Conservation (phyloP, 1,284 basidiomycete genomes). For the Ceratobasidium sp. region DNA sequence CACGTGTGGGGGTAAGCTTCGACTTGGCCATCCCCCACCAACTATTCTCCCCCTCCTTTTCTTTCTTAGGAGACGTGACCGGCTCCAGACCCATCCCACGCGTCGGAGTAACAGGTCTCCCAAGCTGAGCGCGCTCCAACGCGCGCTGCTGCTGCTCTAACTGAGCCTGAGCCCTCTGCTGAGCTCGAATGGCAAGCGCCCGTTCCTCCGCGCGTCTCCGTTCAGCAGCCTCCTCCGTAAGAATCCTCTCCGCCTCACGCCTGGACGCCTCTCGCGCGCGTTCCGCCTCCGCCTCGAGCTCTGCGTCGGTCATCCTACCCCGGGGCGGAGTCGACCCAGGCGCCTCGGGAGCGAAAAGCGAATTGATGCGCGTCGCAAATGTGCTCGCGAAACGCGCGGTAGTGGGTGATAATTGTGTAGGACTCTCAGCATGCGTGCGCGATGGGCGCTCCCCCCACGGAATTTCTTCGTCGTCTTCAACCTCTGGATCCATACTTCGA, state of each 20-base stretch:
- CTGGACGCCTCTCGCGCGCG: slow-evolving; percentile 76
- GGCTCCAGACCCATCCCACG: slow-evolving; percentile 53
- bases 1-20: slow-evolving; percentile 75
- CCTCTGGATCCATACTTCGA: slow-evolving; percentile 36
- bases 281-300: slow-evolving; percentile 80
- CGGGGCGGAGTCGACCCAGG: slow-evolving; percentile 49
- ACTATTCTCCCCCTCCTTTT: slow-evolving; percentile 70
- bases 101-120: slow-evolving; percentile 54
- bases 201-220: slow-evolving; percentile 73
- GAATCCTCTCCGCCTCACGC: slow-evolving; percentile 76
- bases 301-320: slow-evolving; percentile 65
- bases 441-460: slow-evolving; percentile 22
- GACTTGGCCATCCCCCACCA: slow-evolving; percentile 55
- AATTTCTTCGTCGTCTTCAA: slow-evolving; percentile 28
- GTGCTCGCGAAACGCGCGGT: slow-evolving; percentile 74
- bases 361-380: slow-evolving; percentile 74
- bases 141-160: slow-evolving; percentile 50
- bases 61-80: slow-evolving; percentile 69
- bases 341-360: slow-evolving; percentile 62
- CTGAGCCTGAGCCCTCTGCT: slow-evolving; percentile 13
- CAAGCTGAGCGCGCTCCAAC: slow-evolving; percentile 48
- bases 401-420: slow-evolving; percentile 60
- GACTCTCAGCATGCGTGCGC: not conserved
- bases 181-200: slow-evolving; percentile 70
- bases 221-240: slow-evolving; percentile 74